Evolutionary conservation across 2,329 filamentous ascomycete genomes (phyloP), one percentile per base, ranked within the genome.

Genomic region (Pseudogymnoascus sp.): DNA sequence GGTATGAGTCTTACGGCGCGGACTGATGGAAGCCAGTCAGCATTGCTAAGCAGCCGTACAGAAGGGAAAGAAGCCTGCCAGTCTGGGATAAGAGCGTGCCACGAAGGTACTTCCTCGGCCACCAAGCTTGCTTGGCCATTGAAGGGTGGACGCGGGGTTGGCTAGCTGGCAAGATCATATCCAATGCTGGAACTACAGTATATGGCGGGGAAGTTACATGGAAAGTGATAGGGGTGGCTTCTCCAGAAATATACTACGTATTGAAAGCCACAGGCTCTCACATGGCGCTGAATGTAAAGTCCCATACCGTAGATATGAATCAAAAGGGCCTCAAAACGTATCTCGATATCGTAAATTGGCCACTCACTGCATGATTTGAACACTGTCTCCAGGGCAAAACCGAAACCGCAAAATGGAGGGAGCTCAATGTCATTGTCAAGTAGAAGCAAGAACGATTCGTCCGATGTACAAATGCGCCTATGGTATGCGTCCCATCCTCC

Each of bases 381-480:
- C 47, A 53, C 25, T 8, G 28, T 33, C 28, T 53, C 47, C 47
- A 33, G 47, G 7, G 28, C 14, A 53, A 33, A 53, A 33, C 28
- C 18, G 47, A 33, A 30, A 12, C 8, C 47, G 28, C 4, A 3
- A 6, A 53, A 53, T 58, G 57, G 57, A 38, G 57, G 57, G 57
- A 58, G 37, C 33, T 37, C 33, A 38, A 58, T 58, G 57, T 37
- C 57, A 37, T 58, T 58, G 57, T 64, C 62, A 63, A 64, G 64
- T 38, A 62, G 62, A 66, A 63, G 66, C 65, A 66, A 64, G 61
- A 65, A 66, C 61, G 62, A 64, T 62, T 63, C 61, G 53, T 66
- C 58, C 65, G 64, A 67, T 68, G 66, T 71, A 71, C 68, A 71
- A 62, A 68, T 66, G 66, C 68, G 69, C 70, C 69, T 64, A 63